Conservation (phyloP, 1,284 basidiomycete genomes). For the Trametes versicolor region DNA sequence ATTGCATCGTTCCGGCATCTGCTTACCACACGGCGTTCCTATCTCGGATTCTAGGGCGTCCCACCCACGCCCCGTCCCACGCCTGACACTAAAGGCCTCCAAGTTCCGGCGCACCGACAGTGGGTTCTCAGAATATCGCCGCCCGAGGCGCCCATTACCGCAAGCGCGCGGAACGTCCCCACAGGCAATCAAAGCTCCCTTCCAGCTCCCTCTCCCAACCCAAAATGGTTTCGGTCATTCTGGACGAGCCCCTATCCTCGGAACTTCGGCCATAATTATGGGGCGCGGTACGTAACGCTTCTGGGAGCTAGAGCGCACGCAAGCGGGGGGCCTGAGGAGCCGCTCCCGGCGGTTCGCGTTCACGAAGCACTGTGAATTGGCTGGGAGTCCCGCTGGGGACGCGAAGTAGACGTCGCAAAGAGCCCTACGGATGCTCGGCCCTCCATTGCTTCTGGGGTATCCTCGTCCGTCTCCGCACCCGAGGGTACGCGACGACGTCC, state of each 20-base stretch:
- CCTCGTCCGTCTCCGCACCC: slow-evolving; percentile 1
- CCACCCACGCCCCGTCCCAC: background rate
- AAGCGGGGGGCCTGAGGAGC: background rate
- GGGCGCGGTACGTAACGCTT: background rate
- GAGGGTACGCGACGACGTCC: background rate
- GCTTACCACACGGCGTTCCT: background rate
- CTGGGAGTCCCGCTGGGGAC: background rate
- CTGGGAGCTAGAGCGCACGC: background rate
- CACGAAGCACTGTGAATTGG: background rate
- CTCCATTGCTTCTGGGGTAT: slow-evolving; percentile 2
- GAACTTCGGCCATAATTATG: background rate
- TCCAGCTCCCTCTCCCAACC: background rate
- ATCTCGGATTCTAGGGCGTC: background rate
- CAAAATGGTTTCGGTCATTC: background rate
- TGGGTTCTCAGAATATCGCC: background rate
- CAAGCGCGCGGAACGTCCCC: background rate
- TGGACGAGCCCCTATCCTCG: background rate
- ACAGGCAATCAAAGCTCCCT: background rate
- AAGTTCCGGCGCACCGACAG: background rate
- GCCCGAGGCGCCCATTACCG: background rate
- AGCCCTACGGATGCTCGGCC: background rate
- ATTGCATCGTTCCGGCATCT: background rate
- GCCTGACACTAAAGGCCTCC: background rate
- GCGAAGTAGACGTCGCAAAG: background rate
- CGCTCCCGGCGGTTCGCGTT: background rate